A percentile compares a stretch with the other conserved stretches of the same genome.
phyloP scores from a whole-genome alignment of 2,329 filamentous ascomycete genomes.

The Phyllosticta citribraziliensis region DNA sequence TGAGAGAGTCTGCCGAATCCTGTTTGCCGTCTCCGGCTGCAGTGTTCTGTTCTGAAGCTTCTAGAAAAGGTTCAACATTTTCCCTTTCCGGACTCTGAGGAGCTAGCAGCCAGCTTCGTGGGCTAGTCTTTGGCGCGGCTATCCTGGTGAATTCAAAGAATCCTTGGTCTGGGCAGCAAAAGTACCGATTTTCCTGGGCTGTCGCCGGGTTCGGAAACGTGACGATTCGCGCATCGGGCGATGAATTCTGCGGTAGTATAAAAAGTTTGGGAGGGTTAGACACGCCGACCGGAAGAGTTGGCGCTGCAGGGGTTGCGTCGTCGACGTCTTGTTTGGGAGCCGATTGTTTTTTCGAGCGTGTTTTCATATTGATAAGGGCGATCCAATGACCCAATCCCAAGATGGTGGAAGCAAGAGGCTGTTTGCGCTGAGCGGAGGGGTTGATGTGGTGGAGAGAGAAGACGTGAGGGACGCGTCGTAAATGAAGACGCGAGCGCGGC shows the following conservation, averaged over 20 bases:
- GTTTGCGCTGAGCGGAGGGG: neutral
- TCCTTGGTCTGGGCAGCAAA: conserved; percentile 49
- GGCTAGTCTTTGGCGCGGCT: conserved; percentile 38
- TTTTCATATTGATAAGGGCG: conserved; percentile 16
- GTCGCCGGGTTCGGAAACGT: conserved; percentile 47
- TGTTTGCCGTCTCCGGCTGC: neutral
- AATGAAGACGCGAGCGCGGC: neutral
- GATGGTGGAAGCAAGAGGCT: neutral
- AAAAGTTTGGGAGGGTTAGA: conserved; percentile 43
- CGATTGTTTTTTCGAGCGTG: conserved; percentile 19
- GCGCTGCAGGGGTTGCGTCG: neutral
- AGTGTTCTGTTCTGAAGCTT: neutral
- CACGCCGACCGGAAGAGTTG: conserved; percentile 26
- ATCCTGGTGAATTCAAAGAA: conserved; percentile 54
- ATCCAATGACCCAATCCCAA: neutral
- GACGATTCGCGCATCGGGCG: conserved; percentile 44
- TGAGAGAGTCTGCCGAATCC: neutral
- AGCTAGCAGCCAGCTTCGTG: conserved; percentile 47
- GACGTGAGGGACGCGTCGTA: conserved; percentile 6
- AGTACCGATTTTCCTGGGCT: conserved; percentile 40
- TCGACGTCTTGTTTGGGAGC: conserved; percentile 1
- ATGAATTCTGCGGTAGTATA: conserved; percentile 45
- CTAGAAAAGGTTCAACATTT: neutral
- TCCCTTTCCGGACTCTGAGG: conserved; percentile 7
- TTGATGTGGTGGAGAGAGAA: neutral